Conservation (phyloP, 2,329 filamentous ascomycete genomes). For the Penicillium frequentans region DNA sequence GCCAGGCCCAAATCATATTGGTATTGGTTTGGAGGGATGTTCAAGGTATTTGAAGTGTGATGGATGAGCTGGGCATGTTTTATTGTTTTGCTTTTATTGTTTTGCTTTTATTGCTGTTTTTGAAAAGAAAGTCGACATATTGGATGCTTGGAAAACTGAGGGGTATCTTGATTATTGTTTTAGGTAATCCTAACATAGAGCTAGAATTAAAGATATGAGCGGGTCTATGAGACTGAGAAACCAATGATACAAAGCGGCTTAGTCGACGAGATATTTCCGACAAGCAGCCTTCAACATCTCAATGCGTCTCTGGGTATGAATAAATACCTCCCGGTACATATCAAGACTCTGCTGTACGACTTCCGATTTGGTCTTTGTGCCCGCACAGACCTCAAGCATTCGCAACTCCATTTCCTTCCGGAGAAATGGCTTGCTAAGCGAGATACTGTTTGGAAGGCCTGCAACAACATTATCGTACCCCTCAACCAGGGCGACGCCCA, state of each 20-base stretch:
- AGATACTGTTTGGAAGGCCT: constrained; percentile 64
- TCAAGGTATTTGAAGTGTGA: not conserved
- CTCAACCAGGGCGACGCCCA: constrained; percentile 88
- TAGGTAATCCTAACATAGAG: not conserved
- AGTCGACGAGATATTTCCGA: constrained; percentile 55
- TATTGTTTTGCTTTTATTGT: not conserved
- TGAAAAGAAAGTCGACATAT: not conserved
- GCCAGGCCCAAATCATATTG: too few species aligned
- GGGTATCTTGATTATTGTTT: not conserved
- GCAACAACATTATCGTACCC: constrained; percentile 94
- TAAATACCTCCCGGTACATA: constrained; percentile 84
- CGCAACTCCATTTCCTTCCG: constrained; percentile 97
- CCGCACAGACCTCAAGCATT: constrained; percentile 96
- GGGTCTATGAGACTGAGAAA: not conserved
- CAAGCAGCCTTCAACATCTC: constrained; percentile 61
- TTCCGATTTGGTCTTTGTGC: constrained; percentile 68
- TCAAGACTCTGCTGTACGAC: constrained; percentile 81
- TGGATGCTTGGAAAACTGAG: not conserved
- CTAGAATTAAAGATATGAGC: not conserved
- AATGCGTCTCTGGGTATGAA: constrained; percentile 75
- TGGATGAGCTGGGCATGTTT: not conserved
- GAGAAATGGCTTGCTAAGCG: constrained; percentile 90
- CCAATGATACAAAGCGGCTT: constrained; percentile 8
- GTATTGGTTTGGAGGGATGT: too few species aligned
- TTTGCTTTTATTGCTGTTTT: not conserved